phyloP scores from a whole-genome alignment of 1,284 basidiomycete species.

The Ceratobasidium theobromae region DNA sequence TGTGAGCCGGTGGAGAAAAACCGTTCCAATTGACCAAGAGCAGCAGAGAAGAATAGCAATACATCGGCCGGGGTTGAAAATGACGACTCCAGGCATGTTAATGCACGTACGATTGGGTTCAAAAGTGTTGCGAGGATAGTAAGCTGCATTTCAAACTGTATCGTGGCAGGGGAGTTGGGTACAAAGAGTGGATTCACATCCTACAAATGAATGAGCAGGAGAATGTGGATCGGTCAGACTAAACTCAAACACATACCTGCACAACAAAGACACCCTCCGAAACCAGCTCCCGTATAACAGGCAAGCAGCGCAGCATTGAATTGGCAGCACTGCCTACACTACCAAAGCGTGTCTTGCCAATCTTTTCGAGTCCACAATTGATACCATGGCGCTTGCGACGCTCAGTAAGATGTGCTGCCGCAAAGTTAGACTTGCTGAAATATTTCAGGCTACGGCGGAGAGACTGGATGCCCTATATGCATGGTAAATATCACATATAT shows the following conservation, averaged over 20 bases:
- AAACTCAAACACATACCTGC: neutral
- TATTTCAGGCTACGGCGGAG: neutral
- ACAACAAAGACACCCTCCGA: neutral
- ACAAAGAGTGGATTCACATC: neutral
- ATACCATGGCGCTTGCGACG: neutral
- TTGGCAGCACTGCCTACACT: neutral
- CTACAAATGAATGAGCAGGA: neutral
- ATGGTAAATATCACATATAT: neutral
- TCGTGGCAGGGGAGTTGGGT: neutral
- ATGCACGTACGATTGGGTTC: neutral
- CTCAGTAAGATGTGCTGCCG: neutral
- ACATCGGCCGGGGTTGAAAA: neutral
- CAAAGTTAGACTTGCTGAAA: conserved; percentile 5
- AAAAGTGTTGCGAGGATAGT: neutral
- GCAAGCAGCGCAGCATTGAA: neutral
- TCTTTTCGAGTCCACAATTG: neutral
- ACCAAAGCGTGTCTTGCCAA: neutral
- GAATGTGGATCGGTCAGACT: too few species aligned
- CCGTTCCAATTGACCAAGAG: neutral
- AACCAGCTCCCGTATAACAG: neutral
- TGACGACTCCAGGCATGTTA: conserved; percentile 3
- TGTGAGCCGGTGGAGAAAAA: neutral
- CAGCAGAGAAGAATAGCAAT: neutral
- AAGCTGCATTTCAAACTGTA: neutral
- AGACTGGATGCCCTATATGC: neutral